Evolutionary conservation across 768 basidiomycete genomes (phyloP).

Genomic region (Termitomyces sp.): DNA sequence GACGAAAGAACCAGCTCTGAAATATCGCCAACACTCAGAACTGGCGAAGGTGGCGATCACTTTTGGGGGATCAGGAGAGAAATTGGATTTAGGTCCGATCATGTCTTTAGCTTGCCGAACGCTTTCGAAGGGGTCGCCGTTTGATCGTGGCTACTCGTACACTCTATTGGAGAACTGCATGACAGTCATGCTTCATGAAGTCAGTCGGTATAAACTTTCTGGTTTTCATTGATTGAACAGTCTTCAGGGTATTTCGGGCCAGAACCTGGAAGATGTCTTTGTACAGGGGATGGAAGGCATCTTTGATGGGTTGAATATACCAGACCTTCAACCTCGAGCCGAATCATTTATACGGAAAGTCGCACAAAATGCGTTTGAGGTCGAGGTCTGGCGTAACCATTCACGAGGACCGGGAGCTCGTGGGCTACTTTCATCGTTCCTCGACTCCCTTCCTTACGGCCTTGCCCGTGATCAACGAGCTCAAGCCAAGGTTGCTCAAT

Average conservation of each 20-base stretch:
- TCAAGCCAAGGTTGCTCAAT: slow-evolving; percentile 57
- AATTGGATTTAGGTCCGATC: slow-evolving; percentile 64
- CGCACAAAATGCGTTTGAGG: slow-evolving; percentile 65
- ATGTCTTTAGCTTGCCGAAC: slow-evolving; percentile 61
- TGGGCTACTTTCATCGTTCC: slow-evolving; percentile 58
- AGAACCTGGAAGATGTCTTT: slow-evolving; percentile 75
- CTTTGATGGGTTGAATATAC: slow-evolving; percentile 68
- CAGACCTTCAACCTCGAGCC: slow-evolving; percentile 68
- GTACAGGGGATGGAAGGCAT: slow-evolving; percentile 67
- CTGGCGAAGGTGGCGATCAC: slow-evolving; percentile 68
- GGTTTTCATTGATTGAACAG: background rate
- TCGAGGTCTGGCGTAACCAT: slow-evolving; percentile 64
- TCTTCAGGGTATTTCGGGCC: slow-evolving; percentile 61
- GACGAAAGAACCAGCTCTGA: slow-evolving; percentile 72
- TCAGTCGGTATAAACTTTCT: slow-evolving; percentile 26
- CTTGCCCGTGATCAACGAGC: slow-evolving; percentile 63
- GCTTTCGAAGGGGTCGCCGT: slow-evolving; percentile 45
- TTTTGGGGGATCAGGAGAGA: slow-evolving; percentile 64
- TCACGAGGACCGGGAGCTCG: slow-evolving; percentile 50
- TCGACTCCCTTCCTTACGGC: slow-evolving; percentile 80
- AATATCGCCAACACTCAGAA: slow-evolving; percentile 67
- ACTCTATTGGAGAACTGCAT: slow-evolving; percentile 68
- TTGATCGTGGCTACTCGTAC: slow-evolving; percentile 59
- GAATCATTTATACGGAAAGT: slow-evolving; percentile 67
- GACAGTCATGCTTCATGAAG: slow-evolving; percentile 74